Evolutionary conservation across 2,329 filamentous ascomycete species (phyloP), one percentile per base, ranked within the genome.

Genomic region (Exophiala sp.): DNA sequence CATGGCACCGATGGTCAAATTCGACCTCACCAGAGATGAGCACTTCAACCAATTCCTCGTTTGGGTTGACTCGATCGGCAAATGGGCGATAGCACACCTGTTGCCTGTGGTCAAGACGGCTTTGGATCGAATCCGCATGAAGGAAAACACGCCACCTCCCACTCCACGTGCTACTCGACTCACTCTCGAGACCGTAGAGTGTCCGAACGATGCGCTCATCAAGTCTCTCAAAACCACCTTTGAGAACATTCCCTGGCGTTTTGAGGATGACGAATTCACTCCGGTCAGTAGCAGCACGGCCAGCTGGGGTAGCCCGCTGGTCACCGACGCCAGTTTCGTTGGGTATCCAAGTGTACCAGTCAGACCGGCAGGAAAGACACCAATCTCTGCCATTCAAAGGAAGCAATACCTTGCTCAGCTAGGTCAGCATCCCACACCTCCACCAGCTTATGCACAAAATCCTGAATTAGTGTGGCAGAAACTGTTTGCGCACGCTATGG

Each of bases 1-100:
- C 53, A 64, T 64, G 61, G 53, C 62, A 2, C 59, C 60, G 1
- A 35, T 64, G n/a, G 58, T 58, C 54, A 62, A 59, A 42, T 64
- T 64, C 39, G 61, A 64, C 33, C 48, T 64, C 14, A 54, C 46
- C 38, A 59, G 57, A 6, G 57, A 63, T 14, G 59, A 59, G 2
- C 60, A 63, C 36, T 64, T 63, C 52, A 52, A 34, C 12, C 53
- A 56, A 11, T 63, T 63, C 21, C 53, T 60, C 8, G 46, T 59
- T 10, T 64, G 59, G 57, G 39, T 62, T 5, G 55, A 63, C 18
- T 57, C 62, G 5, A 62, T 64, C 16, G 61, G 57, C 29, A 55
- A 60, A 41, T 63, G 61, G 61, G 61, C 55, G 5, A 8, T 62
- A 8, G 24, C 18, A 9, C 50, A 62, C 34, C 48, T 62, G 3